Evolutionary conservation across 2,329 filamentous ascomycete genomes (phyloP).

Genomic region (Hypoxylon sp.): DNA sequence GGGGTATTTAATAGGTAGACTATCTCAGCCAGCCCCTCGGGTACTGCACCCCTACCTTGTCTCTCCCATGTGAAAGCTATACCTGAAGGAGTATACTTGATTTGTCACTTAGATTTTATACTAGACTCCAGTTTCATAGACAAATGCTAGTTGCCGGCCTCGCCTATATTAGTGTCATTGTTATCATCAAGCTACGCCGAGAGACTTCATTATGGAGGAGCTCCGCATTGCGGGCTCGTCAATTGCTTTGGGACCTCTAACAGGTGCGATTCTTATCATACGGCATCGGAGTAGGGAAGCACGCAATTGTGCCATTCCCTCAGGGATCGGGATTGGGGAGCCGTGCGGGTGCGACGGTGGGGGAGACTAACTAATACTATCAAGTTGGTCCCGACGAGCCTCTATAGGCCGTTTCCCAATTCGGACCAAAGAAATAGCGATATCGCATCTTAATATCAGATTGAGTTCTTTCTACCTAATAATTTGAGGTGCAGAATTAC

Average conservation of each 20-base stretch:
- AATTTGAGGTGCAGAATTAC: not conserved
- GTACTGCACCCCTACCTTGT: not conserved
- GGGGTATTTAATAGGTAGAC: not conserved
- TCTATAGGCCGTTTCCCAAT: constrained; percentile 22
- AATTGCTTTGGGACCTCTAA: constrained; percentile 1
- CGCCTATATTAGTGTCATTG: not conserved
- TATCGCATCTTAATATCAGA: constrained; percentile 52
- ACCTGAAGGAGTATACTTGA: constrained; percentile 9
- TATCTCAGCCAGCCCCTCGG: not conserved
- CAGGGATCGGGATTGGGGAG: constrained; percentile 23
- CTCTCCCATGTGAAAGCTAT: constrained; percentile 2
- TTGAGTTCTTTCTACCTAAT: constrained; percentile 52
- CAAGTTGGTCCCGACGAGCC: constrained; percentile 10
- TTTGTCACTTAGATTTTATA: constrained; percentile 3
- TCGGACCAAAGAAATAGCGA: constrained; percentile 12
- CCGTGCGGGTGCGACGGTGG: constrained; percentile 27
- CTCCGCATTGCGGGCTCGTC: constrained; percentile 4
- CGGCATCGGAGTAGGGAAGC: constrained; percentile 30
- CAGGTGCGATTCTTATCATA: constrained; percentile 21
- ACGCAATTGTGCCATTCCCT: constrained; percentile 31
- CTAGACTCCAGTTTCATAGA: not conserved
- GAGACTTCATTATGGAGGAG: constrained; percentile 4
- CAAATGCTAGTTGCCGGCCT: constrained; percentile 3
- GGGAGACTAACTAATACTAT: constrained; percentile 7
- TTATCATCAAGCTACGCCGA: not conserved